Percentiles rank a stretch among this genome's conserved stretches.
Conservation (phyloP, 2,329 filamentous ascomycete species). For the Scortechinia acanthostroma region DNA sequence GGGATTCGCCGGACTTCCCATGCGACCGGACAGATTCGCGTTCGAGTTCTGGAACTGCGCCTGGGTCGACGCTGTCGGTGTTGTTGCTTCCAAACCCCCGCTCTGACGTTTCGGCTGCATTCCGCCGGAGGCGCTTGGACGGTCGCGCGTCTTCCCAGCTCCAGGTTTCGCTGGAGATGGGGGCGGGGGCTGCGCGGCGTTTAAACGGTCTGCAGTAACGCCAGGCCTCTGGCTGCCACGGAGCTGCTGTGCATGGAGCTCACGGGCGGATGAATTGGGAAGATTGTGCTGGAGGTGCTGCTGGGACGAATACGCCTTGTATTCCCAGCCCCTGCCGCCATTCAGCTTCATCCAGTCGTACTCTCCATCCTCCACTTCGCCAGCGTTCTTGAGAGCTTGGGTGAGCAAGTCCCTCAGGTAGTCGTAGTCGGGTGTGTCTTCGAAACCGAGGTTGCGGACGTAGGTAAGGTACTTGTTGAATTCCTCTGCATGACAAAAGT, state of each 20-base stretch:
- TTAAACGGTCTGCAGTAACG: conserved; percentile 41
- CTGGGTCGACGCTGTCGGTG: conserved; percentile 50
- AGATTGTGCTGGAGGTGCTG: conserved; percentile 33
- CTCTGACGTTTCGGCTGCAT: conserved; percentile 45
- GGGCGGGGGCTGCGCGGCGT: conserved; percentile 42
- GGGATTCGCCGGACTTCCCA: conserved; percentile 27
- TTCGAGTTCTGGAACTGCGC: conserved; percentile 61
- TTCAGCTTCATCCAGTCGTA: conserved; percentile 71
- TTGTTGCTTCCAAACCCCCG: conserved; percentile 33
- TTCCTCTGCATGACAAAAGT: conserved; percentile 52
- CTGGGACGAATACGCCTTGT: conserved; percentile 51
- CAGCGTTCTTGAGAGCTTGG: conserved; percentile 60
- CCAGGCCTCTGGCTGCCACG: conserved; percentile 41
- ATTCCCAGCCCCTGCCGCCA: conserved; percentile 62
- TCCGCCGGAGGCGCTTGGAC: conserved; percentile 35
- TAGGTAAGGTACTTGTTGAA: conserved; percentile 73
- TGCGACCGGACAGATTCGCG: conserved; percentile 38
- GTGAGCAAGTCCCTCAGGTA: conserved; percentile 64
- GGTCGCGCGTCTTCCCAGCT: conserved; percentile 39
- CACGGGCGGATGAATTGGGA: conserved; percentile 50
- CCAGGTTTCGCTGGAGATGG: conserved; percentile 39
- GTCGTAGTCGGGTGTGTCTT: conserved; percentile 72
- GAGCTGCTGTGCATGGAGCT: conserved; percentile 39
- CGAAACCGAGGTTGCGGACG: conserved; percentile 66
- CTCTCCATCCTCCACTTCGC: conserved; percentile 62